Evolutionary conservation across 148 eudicot genomes (phyloP).

Genomic region (Fagopyrum homotropicum): DNA sequence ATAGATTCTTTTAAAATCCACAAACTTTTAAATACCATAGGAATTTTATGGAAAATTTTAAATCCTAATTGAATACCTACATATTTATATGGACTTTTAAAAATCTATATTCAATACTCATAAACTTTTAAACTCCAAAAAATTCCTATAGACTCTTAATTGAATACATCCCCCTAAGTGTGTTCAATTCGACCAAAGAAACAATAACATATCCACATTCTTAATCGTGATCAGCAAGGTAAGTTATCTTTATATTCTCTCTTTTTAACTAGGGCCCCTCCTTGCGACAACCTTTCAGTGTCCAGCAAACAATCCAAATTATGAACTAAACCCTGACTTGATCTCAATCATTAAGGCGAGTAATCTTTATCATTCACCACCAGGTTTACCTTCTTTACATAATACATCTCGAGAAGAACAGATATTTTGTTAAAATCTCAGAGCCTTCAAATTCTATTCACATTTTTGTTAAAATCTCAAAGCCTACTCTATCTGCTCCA

Average conservation of each 20-base stretch:
- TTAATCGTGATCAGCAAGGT: background rate
- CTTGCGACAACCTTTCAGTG: background rate
- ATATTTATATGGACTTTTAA: too few species aligned
- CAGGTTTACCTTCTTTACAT: background rate
- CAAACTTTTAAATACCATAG: too few species aligned
- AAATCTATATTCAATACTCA: too few species aligned
- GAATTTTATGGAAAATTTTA: too few species aligned
- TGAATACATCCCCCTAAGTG: too few species aligned
- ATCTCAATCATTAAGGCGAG: background rate
- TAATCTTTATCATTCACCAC: background rate
- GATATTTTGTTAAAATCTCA: background rate
- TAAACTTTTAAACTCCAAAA: too few species aligned
- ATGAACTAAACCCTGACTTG: background rate
- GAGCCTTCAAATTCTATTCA: too few species aligned
- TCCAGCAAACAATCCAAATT: background rate
- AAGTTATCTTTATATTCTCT: background rate
- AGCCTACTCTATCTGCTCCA: background rate
- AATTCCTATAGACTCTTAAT: too few species aligned
- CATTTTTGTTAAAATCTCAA: background rate
- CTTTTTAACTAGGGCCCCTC: background rate
- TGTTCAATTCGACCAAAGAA: background rate
- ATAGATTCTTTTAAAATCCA: too few species aligned
- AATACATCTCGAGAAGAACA: background rate
- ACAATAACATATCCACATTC: background rate
- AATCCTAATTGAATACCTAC: too few species aligned